Conservation (phyloP, 2,329 filamentous ascomycete species). For the Mariannaea sp. region DNA sequence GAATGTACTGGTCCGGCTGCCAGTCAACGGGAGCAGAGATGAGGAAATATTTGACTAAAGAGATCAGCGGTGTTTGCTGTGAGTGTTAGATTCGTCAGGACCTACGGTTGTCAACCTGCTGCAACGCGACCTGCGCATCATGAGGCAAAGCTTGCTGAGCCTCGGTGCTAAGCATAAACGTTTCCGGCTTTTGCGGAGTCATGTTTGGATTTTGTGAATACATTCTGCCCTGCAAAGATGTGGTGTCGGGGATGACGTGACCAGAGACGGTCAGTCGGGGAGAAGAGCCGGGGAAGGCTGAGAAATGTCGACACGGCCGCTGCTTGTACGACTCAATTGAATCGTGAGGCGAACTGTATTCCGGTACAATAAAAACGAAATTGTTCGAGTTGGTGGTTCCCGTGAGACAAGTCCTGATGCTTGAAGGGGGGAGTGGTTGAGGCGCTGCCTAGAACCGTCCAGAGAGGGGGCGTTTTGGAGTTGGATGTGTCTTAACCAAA, state of each 20-base stretch:
- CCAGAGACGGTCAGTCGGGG: conserved; percentile 33
- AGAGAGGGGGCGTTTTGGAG: conserved; percentile 30
- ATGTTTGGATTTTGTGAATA: conserved; percentile 85
- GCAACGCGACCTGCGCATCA: conserved; percentile 94
- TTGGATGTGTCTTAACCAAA: conserved; percentile 38
- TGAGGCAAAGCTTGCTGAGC: conserved; percentile 95
- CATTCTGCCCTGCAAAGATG: conserved; percentile 56
- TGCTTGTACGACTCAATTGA: conserved; percentile 24
- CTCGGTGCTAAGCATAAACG: conserved; percentile 97
- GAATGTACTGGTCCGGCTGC: conserved; percentile 95
- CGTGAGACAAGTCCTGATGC: conserved; percentile 12
- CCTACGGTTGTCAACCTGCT: conserved; percentile 97
- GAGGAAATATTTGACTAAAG: conserved; percentile 96
- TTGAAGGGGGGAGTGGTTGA: conserved; percentile 34
- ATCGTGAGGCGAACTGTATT: conserved; percentile 15
- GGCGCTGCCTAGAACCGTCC: conserved; percentile 43
- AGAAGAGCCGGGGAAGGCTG: conserved; percentile 27
- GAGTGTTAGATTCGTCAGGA: conserved; percentile 5
- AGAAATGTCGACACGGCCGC: conserved; percentile 15
- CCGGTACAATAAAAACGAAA: conserved; percentile 10
- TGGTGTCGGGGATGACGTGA: conserved; percentile 36
- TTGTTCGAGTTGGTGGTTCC: conserved; percentile 6
- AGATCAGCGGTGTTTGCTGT: conserved; percentile 17
- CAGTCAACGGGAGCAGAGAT: conserved; percentile 98
- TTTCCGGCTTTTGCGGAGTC: conserved; percentile 96